These are phyloP conservation scores for Penicillium atrosanguineum DNA, from an alignment of 495 filamentous ascomycete genomes.

Conservation along the genomic window DNA sequence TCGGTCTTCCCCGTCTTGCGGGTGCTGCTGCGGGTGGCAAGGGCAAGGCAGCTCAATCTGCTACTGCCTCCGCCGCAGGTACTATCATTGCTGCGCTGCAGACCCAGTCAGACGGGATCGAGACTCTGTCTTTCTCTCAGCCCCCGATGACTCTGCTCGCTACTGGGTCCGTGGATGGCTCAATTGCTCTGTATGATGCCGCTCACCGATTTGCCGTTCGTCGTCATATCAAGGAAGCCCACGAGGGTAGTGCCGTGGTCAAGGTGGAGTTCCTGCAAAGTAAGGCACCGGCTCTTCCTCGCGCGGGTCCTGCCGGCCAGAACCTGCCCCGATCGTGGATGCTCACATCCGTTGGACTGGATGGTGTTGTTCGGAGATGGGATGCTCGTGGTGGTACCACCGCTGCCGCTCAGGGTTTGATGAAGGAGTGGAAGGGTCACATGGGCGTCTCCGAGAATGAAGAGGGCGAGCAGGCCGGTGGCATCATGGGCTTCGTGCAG, in stretches of 20 bases:
- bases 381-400: slow-evolving; percentile 78
- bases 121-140: slow-evolving; percentile 80
- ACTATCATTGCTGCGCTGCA: slow-evolving; percentile 72
- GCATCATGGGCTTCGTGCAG: slow-evolving; percentile 87
- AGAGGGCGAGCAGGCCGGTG: slow-evolving; percentile 59
- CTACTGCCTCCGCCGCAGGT: slow-evolving; percentile 64
- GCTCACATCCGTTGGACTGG: slow-evolving; percentile 78
- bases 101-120: slow-evolving; percentile 74
- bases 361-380: slow-evolving; percentile 85
- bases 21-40: slow-evolving; percentile 32
- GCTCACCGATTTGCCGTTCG: slow-evolving; percentile 79
- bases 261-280: slow-evolving; percentile 82
- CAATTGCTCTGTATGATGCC: slow-evolving; percentile 83
- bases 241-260: slow-evolving; percentile 81
- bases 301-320: slow-evolving; percentile 26
- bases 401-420: slow-evolving; percentile 57
- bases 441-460: slow-evolving; percentile 70
- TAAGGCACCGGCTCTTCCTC: slow-evolving; percentile 19
- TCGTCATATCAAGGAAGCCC: slow-evolving; percentile 70
- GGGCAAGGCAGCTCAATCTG: slow-evolving; percentile 35
- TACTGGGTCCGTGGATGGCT: slow-evolving; percentile 86
- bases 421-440: slow-evolving; percentile 82
- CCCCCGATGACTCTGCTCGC: slow-evolving; percentile 76
- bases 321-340: slow-evolving; percentile 52
- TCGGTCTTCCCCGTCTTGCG: slow-evolving; percentile 74